These are phyloP conservation scores for Triticum timopheevii DNA, from an alignment of 176 grass and related monocot genomes.

Conservation along the genomic window DNA sequence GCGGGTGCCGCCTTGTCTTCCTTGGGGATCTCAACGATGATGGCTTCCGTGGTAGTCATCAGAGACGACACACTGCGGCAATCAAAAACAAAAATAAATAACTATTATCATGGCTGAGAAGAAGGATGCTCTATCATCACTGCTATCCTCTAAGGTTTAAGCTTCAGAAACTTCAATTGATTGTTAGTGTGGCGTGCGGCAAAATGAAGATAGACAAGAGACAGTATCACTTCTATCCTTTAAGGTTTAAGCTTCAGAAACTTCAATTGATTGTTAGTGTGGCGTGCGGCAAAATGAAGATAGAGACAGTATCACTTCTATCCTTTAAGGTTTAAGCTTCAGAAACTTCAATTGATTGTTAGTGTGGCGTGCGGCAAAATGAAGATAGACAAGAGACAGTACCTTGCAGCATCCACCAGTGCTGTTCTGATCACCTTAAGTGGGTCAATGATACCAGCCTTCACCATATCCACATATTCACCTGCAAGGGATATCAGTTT, in stretches of 20 bases:
- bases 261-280: too few species aligned
- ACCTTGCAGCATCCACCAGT: slow-evolving; percentile 73
- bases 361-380: background rate
- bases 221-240: background rate
- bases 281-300: background rate
- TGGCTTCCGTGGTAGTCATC: slow-evolving; percentile 70
- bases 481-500: slow-evolving; percentile 30
- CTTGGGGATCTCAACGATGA: slow-evolving; percentile 62
- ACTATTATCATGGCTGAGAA: background rate
- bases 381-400: background rate
- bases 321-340: too few species aligned
- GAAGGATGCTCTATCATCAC: background rate
- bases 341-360: too few species aligned
- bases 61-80: slow-evolving; percentile 72
- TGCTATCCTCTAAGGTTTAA: background rate
- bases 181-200: background rate
- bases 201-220: background rate
- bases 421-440: slow-evolving; percentile 86
- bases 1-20: slow-evolving; percentile 37
- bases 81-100: background rate
- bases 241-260: too few species aligned
- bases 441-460: slow-evolving; percentile 80
- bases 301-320: background rate
- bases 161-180: background rate
- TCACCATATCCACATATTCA: slow-evolving; percentile 88